Base-by-base conservation (phyloP, 305 asterid genomes). In the Fraxinus floribunda region DNA sequence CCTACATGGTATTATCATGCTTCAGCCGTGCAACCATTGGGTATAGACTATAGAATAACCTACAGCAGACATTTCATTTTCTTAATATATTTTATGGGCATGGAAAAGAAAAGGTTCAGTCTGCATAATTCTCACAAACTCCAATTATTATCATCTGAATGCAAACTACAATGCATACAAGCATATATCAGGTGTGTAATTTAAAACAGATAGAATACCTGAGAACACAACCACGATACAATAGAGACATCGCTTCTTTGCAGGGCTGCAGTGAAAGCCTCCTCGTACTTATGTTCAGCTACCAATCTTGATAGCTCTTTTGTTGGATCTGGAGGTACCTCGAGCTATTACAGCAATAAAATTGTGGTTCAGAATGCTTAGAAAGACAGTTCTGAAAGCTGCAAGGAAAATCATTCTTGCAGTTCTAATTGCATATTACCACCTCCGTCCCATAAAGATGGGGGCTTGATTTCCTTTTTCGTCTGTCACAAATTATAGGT, bases 181-280 rank as follows among this genome's bases (percentile, higher is more conserved):
- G 75, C 38, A 68, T 24, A 73, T 18, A 9, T 7, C n/a, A 66
- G 22, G 18, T 8, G 52, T 39, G 39, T 26, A 55, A 46, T n/a
- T 18, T 41, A 22, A 29, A 22, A 68, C 64, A 78, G 18, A 78
- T 29, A 82, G 82, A 76, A 79, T 91, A 95, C 98, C 98, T 93
- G 98, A 89, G 96, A 79, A 89, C 98, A 95, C 79, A 95, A 79
- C 98, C 98, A 95, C 15, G 98, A 93, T 35, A 95, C 98, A 3
- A 95, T 91, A 36, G 84, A 85, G 77, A 95, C 94, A 78, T 95
- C 98, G 82, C 93, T 93, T 88, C 91, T 92, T 84, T 95, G 98
- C 86, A 95, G 82, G 74, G 98, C 98, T 72, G 89, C 60, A 72
- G 92, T 93, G 89, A 93, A 95, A 74, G 98, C 98, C 84, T 93